phyloP scores from a whole-genome alignment of 108 stramenopile species.

The Cyclotella sp. region DNA sequence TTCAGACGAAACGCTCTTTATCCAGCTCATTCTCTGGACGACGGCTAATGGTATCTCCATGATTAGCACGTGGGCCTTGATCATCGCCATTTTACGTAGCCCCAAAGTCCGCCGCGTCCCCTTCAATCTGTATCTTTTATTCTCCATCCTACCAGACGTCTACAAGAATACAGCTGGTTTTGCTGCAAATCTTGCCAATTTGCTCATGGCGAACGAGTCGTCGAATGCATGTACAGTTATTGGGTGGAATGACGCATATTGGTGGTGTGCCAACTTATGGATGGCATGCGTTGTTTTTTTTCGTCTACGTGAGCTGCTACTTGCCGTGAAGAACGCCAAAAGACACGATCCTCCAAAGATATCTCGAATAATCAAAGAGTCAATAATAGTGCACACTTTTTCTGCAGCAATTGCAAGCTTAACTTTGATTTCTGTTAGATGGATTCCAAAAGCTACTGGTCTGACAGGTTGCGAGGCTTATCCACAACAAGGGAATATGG shows the following conservation, averaged over 20 bases:
- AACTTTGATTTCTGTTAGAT: conserved; percentile 20
- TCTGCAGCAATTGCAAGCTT: conserved; percentile 32
- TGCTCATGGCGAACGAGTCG: conserved; percentile 19
- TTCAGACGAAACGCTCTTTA: conserved; percentile 31
- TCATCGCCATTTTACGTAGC: conserved; percentile 28
- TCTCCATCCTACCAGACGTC: conserved; percentile 36
- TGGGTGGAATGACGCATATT: conserved; percentile 46
- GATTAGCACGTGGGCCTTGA: conserved; percentile 28
- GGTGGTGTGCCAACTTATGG: conserved; percentile 48
- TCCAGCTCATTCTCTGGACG: conserved; percentile 35
- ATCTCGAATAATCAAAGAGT: conserved; percentile 20
- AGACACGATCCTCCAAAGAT: conserved; percentile 26
- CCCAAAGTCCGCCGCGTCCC: conserved; percentile 33
- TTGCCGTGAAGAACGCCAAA: conserved; percentile 15
- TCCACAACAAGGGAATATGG: conserved; percentile 25
- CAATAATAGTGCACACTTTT: conserved; percentile 26
- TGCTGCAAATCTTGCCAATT: conserved; percentile 26
- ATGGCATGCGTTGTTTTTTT: conserved; percentile 35
- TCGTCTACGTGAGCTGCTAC: conserved; percentile 25
- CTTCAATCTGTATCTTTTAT: conserved; percentile 42
- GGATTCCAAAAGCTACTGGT: conserved; percentile 28
- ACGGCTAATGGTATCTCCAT: conserved; percentile 42
- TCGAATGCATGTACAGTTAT: conserved; percentile 27
- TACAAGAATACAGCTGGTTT: conserved; percentile 45
- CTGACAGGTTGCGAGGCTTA: conserved; percentile 32